Evolutionary conservation across 192 early-diverging fungal species (phyloP).

Genomic region (Gonapodya prolifera): DNA sequence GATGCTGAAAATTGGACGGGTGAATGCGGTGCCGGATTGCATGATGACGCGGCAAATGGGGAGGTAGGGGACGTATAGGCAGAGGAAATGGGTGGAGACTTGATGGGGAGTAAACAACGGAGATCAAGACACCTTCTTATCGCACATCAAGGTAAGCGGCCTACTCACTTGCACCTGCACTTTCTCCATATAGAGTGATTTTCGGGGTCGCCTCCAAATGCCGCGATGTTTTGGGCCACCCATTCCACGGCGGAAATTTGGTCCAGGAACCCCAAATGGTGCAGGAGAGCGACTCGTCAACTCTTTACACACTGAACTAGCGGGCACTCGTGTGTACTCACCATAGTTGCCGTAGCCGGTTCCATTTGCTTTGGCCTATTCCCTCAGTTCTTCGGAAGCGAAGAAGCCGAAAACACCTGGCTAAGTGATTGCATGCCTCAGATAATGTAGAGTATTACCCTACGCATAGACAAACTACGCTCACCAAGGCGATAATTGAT

Average conservation of each 20-base stretch:
- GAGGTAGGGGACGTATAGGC: not conserved
- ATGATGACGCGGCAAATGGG: not conserved
- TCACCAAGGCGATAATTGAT: conserved; percentile 47
- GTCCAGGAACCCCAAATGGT: conserved; percentile 37
- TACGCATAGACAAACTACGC: not conserved
- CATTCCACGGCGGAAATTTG: conserved; percentile 38
- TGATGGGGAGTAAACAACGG: too few relatives aligned
- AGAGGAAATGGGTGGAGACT: not conserved
- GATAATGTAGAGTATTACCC: not conserved
- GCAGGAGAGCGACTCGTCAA: not conserved
- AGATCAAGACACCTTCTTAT: too few relatives aligned
- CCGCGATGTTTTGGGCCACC: conserved; percentile 38
- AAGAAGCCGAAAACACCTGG: not conserved
- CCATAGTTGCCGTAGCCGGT: not conserved
- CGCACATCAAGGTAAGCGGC: not conserved
- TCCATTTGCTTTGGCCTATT: not conserved
- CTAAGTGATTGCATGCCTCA: not conserved
- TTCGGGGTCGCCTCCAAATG: conserved; percentile 43
- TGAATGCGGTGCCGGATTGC: not conserved
- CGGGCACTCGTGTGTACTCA: not conserved
- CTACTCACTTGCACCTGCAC: conserved; percentile 21
- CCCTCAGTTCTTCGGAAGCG: not conserved
- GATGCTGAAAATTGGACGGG: not conserved
- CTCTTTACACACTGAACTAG: not conserved
- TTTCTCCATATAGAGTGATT: conserved; percentile 38